Evolutionary conservation across 192 early-diverging fungal genomes (phyloP).

Genomic region (Coemansia brasiliensis): DNA sequence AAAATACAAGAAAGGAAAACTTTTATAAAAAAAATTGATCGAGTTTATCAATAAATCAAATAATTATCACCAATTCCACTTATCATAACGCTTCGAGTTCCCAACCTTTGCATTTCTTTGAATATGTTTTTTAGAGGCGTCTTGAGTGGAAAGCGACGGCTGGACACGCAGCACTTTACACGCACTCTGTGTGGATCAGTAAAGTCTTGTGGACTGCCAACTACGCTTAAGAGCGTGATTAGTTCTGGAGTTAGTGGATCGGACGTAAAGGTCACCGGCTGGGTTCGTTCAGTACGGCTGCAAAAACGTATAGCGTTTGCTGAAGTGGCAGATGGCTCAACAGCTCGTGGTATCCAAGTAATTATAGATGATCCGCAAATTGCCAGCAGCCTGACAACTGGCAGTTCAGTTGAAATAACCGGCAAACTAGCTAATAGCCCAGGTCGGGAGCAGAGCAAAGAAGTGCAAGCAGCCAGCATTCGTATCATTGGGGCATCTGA

Average conservation of each 20-base stretch:
- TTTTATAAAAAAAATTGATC: slow-evolving; percentile 19
- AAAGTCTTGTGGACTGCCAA: slow-evolving; percentile 14
- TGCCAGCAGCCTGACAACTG: slow-evolving; percentile 59
- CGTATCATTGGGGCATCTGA: slow-evolving; percentile 30
- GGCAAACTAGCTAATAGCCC: slow-evolving; percentile 67
- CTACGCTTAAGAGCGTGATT: slow-evolving; percentile 28
- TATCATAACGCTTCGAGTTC: not conserved
- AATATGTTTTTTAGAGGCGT: not conserved
- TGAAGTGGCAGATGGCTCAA: slow-evolving; percentile 77
- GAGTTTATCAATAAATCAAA: slow-evolving; percentile 1
- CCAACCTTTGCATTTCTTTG: not conserved
- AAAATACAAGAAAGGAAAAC: not conserved
- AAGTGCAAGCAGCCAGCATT: slow-evolving; percentile 60
- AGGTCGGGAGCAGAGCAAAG: slow-evolving; percentile 70
- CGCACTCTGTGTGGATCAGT: not conserved
- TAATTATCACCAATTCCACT: not conserved
- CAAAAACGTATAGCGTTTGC: slow-evolving; percentile 80
- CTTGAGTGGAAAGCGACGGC: not conserved
- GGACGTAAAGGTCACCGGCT: slow-evolving; percentile 57
- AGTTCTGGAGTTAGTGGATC: slow-evolving; percentile 15
- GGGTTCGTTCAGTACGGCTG: slow-evolving; percentile 78
- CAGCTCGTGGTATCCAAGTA: slow-evolving; percentile 68
- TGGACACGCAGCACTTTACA: not conserved
- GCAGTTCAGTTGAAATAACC: slow-evolving; percentile 68
- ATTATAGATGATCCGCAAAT: slow-evolving; percentile 47